Base-by-base conservation (phyloP, 1,284 basidiomycete genomes). In the Naganishia sp. region DNA sequence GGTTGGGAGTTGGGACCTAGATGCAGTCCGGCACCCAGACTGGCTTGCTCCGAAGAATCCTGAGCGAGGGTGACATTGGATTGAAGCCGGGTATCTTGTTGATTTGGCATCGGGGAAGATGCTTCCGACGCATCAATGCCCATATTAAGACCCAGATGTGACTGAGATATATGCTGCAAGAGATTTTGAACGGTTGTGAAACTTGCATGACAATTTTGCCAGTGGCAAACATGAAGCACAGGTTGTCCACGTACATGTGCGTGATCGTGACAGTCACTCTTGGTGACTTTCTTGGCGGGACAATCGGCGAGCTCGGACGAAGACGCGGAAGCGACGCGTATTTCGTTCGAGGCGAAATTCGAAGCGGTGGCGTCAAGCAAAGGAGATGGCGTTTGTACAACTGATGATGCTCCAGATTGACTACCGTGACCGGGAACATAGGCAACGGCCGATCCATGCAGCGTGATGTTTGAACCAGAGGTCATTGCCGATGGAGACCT, bases 181-280 rank as follows among this genome's bases (percentile, higher is more conserved):
- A 85, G 75, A 63, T 80, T 79, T 13, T 80, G 79, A 63, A 81
- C 78, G 3, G 79, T 77, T 25, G 72, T 69, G 68, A 83, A 83
- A 9, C 76, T 71, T 11, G 76, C 71, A 55, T 81, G 77, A 70
- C 82, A 83, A 64, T 80, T 79, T 39, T 77, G 75, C 82, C 82
- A 83, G 65, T 80, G 79, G 67, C 82, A 83, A 28, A 76, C 70
- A 65, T 78, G 75, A 42, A 61, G 47, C n/a, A 61, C 58, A 1
- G 70, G 58, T 41, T 51, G 45, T 3, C 58, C 58, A 2, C 58
- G 58, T 2, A 61, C 58, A 25, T 61, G 58, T 2, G 47, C 58
- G 25, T 61, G 58, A 23, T 61, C 58, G 32, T 31, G 35, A 31
- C 58, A 61, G 18, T 61, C 58, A 10, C 58, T 49, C 35, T 51